Conservation (phyloP, 2,329 filamentous ascomycete genomes). For the Cordyceps militaris region DNA sequence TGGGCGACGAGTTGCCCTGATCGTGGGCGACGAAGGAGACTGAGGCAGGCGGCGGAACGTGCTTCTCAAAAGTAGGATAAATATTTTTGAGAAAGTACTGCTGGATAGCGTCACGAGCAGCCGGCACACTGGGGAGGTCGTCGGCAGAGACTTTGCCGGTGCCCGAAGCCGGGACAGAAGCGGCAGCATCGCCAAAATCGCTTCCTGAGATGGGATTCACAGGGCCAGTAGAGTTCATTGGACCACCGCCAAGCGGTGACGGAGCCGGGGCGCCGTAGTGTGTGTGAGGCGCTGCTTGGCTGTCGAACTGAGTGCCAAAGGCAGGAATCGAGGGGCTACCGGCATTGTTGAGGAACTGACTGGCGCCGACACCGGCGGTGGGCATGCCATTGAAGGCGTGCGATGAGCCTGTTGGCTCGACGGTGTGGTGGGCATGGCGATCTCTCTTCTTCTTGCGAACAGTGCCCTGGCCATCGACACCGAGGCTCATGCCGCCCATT, state of each 20-base stretch:
- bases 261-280: neutral
- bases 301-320: slow-evolving; percentile 39
- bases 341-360: slow-evolving; percentile 33
- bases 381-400: slow-evolving; percentile 65
- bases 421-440: slow-evolving; percentile 81
- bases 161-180: slow-evolving; percentile 28
- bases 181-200: slow-evolving; percentile 22
- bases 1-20: slow-evolving; percentile 93
- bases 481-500: slow-evolving; percentile 70
- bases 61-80: slow-evolving; percentile 92
- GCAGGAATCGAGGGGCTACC: slow-evolving; percentile 21
- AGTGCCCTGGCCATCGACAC: slow-evolving; percentile 39
- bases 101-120: slow-evolving; percentile 74
- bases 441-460: slow-evolving; percentile 83
- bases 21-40: slow-evolving; percentile 91
- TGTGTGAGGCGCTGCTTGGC: slow-evolving; percentile 16
- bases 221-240: slow-evolving; percentile 21
- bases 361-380: slow-evolving; percentile 43
- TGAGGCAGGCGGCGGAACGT: slow-evolving; percentile 80
- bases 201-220: slow-evolving; percentile 19
- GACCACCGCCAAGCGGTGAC: slow-evolving; percentile 6
- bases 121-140: slow-evolving; percentile 84
- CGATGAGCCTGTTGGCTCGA: slow-evolving; percentile 64
- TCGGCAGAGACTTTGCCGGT: slow-evolving; percentile 69
- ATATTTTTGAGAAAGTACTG: slow-evolving; percentile 80